Base-by-base conservation (phyloP, 148 eudicot species). In the Chenopodium suecicum region DNA sequence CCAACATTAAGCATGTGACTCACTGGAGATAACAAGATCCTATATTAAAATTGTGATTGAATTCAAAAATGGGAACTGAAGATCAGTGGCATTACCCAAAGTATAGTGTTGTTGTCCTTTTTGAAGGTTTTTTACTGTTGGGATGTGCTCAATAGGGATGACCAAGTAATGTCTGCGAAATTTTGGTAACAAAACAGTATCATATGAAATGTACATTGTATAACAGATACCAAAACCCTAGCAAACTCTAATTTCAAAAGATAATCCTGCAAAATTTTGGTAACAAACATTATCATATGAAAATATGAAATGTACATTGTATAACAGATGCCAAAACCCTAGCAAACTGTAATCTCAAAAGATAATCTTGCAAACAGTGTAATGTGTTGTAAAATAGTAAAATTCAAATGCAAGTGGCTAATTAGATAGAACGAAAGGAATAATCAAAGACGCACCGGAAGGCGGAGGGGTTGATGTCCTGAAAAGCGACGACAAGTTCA, bases 1-100 rank as follows among this genome's bases (percentile, higher is more conserved):
- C 99, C 99, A 66, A 92, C 95, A 79, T 88, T 82, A 77, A 92
- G 86, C 99, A 95, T 95, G 88, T 95, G 97, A 83, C 80, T 91
- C 77, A 93, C 98, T 93, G 84, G 62, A 85, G 32, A 86, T 17
- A 86, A 31, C 25, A 81, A 76, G 77, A 88, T 19, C 22, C 16
- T 64, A 81, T 25, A 73, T 76, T 71, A 76, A 58, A 63, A 84
- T 68, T 41, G 34, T 37, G 9, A 74, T 78, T 41, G 73, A 71
- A 34, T 73, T 76, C 4, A 17, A 54, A 32, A 66, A 77, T 71
- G 70, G 48, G 32, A 75, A 56, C 52, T 74, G 11, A 80, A 75
- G 47, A 58, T 7, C 16, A 80, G 9, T 63, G 56, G 65, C 78
- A 47, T 86, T 86, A 95, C 98, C 98, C 81, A 95, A 85, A 79